Evolutionary conservation across 2,329 filamentous ascomycete genomes (phyloP), one percentile per base, ranked within the genome.

Genomic region (Triangularia verruculosa): DNA sequence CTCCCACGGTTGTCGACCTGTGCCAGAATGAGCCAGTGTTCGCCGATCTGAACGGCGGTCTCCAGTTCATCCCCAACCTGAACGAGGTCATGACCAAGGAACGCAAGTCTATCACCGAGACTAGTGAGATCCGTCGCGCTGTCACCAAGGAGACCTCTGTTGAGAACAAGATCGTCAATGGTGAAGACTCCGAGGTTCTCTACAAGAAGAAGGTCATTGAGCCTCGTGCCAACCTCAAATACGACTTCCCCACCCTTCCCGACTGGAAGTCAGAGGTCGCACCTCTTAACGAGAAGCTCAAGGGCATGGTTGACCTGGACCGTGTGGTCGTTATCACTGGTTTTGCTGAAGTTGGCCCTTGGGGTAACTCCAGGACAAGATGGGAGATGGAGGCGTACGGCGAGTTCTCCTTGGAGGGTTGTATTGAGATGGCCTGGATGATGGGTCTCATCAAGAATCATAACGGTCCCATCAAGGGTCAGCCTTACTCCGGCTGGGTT

Each of bases 361-460:
- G 95, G 96, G 95, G 95, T 82, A 99, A 98, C 82, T 94, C 95
- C 2, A 89, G 95, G 72, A 99, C 95, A 54, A 89, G 95, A 67
- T 99, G 95, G 95, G 95, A 99, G 82, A 99, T 99, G 94, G 95
- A 99, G 78, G 93, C 95, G 1, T 89, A 93, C 70, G 95, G 95
- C 74, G 86, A 97, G 74, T 99, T 99, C 81, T 98, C 95, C 8
- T 86, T 99, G 13, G 96, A 99, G 78, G 95, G 95, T 28, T 98
- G 95, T 73, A 90, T 99, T 65, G 95, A 99, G 79, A 99, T 99
- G 95, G 93, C 95, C 30, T 99, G 95, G 95, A 92, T 99, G 78
- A 99, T 98, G 94, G 95, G 95, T 74, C 87, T 98, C 65, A 98
- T 99, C 82, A 97, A 94, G 84, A 96, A 99, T 78, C 92, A 97